Evolutionary conservation across 495 filamentous ascomycete genomes (phyloP).

Genomic region (Talaromyces liani): DNA sequence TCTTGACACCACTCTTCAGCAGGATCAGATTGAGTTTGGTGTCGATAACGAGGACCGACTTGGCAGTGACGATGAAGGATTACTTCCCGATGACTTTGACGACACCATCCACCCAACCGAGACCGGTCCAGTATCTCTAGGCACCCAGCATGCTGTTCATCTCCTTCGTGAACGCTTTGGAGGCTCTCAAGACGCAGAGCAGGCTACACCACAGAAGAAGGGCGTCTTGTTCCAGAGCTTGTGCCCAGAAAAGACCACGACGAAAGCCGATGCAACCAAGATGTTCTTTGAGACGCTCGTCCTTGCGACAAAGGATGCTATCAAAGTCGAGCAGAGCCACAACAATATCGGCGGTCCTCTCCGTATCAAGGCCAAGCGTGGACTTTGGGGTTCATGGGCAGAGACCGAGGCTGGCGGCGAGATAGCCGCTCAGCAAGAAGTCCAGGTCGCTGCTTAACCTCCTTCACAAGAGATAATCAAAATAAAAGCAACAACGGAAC

Average conservation of each 20-base stretch:
- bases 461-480: neutral
- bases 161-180: slow-evolving; percentile 85
- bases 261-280: slow-evolving; percentile 85
- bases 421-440: slow-evolving; percentile 22
- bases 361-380: slow-evolving; percentile 76
- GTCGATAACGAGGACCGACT: slow-evolving; percentile 45
- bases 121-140: slow-evolving; percentile 73
- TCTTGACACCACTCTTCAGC: slow-evolving; percentile 44
- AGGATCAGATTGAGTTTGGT: slow-evolving; percentile 53
- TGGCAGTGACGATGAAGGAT: slow-evolving; percentile 48
- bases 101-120: slow-evolving; percentile 77
- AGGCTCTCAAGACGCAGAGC: slow-evolving; percentile 44
- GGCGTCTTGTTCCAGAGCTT: slow-evolving; percentile 86
- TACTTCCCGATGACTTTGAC: slow-evolving; percentile 55
- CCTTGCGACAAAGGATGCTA: slow-evolving; percentile 93
- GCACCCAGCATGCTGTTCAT: slow-evolving; percentile 93
- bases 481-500: neutral
- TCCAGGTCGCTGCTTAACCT: neutral
- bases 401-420: slow-evolving; percentile 68
- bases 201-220: slow-evolving; percentile 62
- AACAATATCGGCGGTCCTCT: slow-evolving; percentile 67
- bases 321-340: slow-evolving; percentile 89
- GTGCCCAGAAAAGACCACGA: slow-evolving; percentile 70
- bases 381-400: slow-evolving; percentile 93
- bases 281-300: slow-evolving; percentile 99